Evolutionary conservation across 129 eudicot species (phyloP), one percentile per base, ranked within the genome.

Genomic region (Daucus carota): DNA sequence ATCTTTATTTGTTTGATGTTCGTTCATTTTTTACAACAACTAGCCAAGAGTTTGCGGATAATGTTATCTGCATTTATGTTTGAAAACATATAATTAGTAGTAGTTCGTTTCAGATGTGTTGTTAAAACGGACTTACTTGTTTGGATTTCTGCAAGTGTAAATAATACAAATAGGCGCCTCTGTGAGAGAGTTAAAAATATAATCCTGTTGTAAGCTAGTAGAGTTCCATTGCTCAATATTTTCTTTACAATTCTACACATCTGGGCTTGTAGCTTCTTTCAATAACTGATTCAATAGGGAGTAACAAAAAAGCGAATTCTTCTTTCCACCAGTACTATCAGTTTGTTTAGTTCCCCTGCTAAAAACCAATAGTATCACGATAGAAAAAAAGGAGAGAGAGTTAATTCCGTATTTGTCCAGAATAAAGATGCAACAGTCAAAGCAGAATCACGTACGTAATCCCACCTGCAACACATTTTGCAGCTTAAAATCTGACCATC

Each of bases 231-330:
- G 24, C 28, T 29, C 68, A 26, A 60, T 60, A 24, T 8, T 14
- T 45, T 45, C 10, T 38, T 38, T 38, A 38, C 41, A 38, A 38
- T 5, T 66, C 12, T 85, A 24, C 26, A 12, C 5, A 41, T 78
- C 78, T 76, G 79, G 75, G 34, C n/a, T 80, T 83, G 67, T 88
- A 42, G 90, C 93, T 82, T 88, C 90, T 80, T 80, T 83, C 80
- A 88, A 73, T 77, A 88, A 86, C 93, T 86, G 82, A 50, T 10
- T 29, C 31, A n/a, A 16, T 5, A 36, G 40, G 3, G 40, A 36
- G 12, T 8, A 20, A 8, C n/a, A 60, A 60, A 46, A 12, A 46
- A 5, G 1, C 54, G 1, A 13, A 46, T 12, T 4, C 20, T 46
- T 46, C 54, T 40, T 40, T n/a, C n/a, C n/a, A n/a, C n/a, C n/a